Conservation (phyloP, 2,329 filamentous ascomycete genomes). For the Aspergillus sp. region DNA sequence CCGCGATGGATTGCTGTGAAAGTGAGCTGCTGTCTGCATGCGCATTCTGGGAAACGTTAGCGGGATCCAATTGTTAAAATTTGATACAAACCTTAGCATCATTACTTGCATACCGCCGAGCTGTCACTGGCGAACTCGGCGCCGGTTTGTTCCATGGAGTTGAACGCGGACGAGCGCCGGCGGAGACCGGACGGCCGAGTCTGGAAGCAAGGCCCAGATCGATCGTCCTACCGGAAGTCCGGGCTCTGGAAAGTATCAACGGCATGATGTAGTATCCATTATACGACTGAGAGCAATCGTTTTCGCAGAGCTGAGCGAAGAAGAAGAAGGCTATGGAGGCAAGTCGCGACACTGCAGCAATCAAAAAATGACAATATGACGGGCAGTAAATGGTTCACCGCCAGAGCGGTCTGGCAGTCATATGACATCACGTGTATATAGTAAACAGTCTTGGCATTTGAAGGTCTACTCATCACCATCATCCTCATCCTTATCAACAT, state of each 20-base stretch:
- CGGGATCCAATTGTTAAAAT: neutral
- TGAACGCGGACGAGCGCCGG: constrained; percentile 1
- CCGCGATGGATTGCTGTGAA: constrained; percentile 20
- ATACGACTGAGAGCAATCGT: constrained; percentile 9
- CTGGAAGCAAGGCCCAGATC: neutral
- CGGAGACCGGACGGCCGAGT: neutral
- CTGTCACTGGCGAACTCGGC: neutral
- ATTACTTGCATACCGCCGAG: neutral
- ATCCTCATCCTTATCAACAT: too few species aligned
- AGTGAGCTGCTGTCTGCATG: constrained; percentile 4
- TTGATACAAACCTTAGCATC: constrained; percentile 3
- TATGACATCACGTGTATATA: neutral
- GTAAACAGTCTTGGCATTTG: neutral
- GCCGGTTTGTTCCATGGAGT: neutral
- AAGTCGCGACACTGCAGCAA: neutral
- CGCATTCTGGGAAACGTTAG: neutral
- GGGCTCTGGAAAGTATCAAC: constrained; percentile 23
- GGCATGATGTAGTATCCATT: constrained; percentile 19
- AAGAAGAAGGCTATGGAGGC: neutral
- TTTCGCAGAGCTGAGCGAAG: neutral
- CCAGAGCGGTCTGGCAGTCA: neutral
- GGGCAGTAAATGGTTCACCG: neutral
- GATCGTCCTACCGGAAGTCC: constrained; percentile 10
- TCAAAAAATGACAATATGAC: neutral
- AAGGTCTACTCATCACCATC: too few species aligned